These are phyloP conservation scores for Xylaria digitata DNA, from an alignment of 2,329 filamentous ascomycete species.

Conservation along the genomic window DNA sequence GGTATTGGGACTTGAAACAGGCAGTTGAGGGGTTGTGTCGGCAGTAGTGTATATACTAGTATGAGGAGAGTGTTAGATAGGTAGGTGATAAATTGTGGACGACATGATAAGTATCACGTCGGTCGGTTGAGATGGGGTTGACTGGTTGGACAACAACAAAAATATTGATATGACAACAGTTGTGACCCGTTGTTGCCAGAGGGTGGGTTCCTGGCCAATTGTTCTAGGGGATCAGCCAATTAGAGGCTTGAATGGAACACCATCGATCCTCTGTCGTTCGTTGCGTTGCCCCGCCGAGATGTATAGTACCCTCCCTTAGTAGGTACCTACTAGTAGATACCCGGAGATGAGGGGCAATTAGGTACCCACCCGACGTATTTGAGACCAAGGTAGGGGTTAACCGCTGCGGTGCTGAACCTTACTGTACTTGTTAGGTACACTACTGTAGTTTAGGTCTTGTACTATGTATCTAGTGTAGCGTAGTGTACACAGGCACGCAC, in stretches of 20 bases:
- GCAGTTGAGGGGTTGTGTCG: conserved; percentile 15
- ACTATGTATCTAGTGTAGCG: too few species aligned
- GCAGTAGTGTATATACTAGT: background rate
- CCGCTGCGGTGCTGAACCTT: too few species aligned
- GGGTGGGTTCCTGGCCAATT: conserved; percentile 16
- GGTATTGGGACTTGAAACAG: conserved; percentile 5
- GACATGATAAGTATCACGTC: background rate
- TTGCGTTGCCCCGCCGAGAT: conserved; percentile 31
- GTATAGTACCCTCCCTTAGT: background rate
- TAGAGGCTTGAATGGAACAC: background rate
- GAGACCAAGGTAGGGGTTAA: too few species aligned
- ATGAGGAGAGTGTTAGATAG: background rate
- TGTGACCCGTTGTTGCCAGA: conserved; percentile 30
- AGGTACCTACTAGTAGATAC: background rate
- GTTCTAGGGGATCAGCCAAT: conserved; percentile 16
- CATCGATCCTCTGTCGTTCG: conserved; percentile 18
- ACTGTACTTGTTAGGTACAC: too few species aligned
- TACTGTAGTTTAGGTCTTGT: too few species aligned
- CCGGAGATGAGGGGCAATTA: conserved; percentile 13
- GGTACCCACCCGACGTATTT: too few species aligned
- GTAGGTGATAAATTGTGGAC: conserved; percentile 1
- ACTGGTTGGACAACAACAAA: conserved; percentile 34
- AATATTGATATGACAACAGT: conserved; percentile 36
- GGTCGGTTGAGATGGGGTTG: background rate
- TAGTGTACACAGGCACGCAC: too few species aligned